Base-by-base conservation (phyloP, 805 yeast species). In the Yarrowia sp. region DNA sequence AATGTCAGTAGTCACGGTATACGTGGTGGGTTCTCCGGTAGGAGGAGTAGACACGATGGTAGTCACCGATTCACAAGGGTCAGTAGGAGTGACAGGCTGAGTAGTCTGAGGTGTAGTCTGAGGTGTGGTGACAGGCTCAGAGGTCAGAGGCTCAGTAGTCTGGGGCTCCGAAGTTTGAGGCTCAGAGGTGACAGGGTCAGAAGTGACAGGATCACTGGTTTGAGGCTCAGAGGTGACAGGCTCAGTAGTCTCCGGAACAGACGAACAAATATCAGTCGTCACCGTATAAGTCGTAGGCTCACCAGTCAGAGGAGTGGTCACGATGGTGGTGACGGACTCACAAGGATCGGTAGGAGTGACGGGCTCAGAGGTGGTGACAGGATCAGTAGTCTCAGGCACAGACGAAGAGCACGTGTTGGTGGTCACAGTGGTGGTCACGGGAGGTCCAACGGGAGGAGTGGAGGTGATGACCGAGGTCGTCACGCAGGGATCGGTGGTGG, bases 361-460 rank as follows among this genome's bases (percentile, higher is more conserved):
- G n/a, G n/a, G n/a, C n/a, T n/a, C n/a, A n/a, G n/a, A n/a, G n/a
- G n/a, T n/a, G n/a, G n/a, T n/a, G n/a, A n/a, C n/a, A n/a, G n/a
- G n/a, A n/a, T n/a, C n/a, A n/a, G n/a, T n/a, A n/a, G 61, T 14
- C 53, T 49, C 52, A 19, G 52, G 32, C 5, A 16, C 26, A 42
- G 46, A 42, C 14, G 52, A 22, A 12, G 36, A 26, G 16, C 52
- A 48, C 2, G 40, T 32, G n/a, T 49, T n/a, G 10, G 55, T 49
- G 14, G 55, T 49, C 22, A 49, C n/a, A 4, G 42, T 35, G 26
- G 22, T n/a, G 15, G 56, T 50, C 41, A 22, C 41, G 12, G 56
- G 56, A 50, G 56, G 56, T n/a, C 56, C 56, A 10, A 35, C 56
- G 15, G 42, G 56, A 35, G 56, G 56, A 50, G 56, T 50, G 9